These are phyloP conservation scores for Xylaria sp. DNA, from an alignment of 2,329 filamentous ascomycete species.

Conservation along the genomic window DNA sequence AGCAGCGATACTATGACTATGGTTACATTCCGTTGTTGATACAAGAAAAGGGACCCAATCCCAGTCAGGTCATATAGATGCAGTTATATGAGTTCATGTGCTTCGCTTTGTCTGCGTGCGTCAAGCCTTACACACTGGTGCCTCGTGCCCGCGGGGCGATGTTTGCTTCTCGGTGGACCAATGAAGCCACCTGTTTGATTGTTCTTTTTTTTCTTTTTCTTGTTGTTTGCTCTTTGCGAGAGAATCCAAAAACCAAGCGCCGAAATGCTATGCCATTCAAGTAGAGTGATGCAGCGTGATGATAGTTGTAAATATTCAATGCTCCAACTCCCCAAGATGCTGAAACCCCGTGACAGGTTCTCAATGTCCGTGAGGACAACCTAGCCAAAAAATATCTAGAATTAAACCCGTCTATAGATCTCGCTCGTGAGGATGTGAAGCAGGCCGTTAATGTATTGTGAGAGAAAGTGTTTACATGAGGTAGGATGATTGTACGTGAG, in stretches of 20 bases:
- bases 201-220: background rate
- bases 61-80: conserved; percentile 17
- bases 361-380: conserved; percentile 35
- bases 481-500: background rate
- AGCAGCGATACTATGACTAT: conserved; percentile 1
- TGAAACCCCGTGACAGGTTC: conserved; percentile 24
- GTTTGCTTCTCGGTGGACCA: background rate
- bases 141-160: conserved; percentile 18
- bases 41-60: conserved; percentile 26
- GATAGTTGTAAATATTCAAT: conserved; percentile 20
- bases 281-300: conserved; percentile 20
- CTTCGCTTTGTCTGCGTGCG: conserved; percentile 13
- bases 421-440: conserved; percentile 26
- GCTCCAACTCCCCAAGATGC: conserved; percentile 27
- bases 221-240: background rate
- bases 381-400: conserved; percentile 25
- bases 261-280: conserved; percentile 23
- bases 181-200: background rate
- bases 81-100: conserved; percentile 17
- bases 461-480: background rate
- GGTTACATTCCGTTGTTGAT: conserved; percentile 20
- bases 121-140: conserved; percentile 21
- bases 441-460: conserved; percentile 6
- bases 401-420: conserved; percentile 13
- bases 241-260: conserved; percentile 12